These are phyloP conservation scores for Boehmeria nivea DNA, from an alignment of 306 rosid species.

Conservation along the genomic window DNA sequence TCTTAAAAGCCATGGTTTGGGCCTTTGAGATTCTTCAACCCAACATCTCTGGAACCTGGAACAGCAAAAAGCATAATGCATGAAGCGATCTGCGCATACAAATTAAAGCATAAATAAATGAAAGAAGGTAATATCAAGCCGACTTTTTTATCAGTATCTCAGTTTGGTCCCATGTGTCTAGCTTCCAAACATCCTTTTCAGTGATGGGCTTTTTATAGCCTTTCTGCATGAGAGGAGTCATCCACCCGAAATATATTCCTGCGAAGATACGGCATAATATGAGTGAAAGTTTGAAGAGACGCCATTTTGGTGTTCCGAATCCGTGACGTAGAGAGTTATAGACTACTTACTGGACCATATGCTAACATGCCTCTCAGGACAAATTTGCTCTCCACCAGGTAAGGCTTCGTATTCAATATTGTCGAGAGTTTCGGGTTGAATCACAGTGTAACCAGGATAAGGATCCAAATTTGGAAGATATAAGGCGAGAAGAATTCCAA, in stretches of 20 bases:
- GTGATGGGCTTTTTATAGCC: constrained; percentile 69
- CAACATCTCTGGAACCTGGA: constrained; percentile 68
- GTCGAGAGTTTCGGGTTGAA: constrained; percentile 42
- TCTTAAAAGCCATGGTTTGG: constrained; percentile 76
- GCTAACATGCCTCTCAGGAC: constrained; percentile 57
- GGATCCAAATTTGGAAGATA: constrained; percentile 73
- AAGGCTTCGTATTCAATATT: constrained; percentile 60
- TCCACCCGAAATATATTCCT: constrained; percentile 80
- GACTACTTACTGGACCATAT: constrained; percentile 60
- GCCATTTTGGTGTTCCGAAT: no score
- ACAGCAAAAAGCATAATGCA: constrained; percentile 10
- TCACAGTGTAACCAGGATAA: constrained; percentile 41
- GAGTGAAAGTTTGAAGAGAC: constrained; percentile 4
- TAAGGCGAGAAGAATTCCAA: constrained; percentile 56
- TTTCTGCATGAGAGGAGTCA: constrained; percentile 74
- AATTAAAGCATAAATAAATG: constrained; percentile 21
- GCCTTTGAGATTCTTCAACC: constrained; percentile 56
- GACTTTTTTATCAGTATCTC: constrained; percentile 56
- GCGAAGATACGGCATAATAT: constrained; percentile 20
- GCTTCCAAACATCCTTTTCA: constrained; percentile 82
- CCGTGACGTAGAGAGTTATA: background rate
- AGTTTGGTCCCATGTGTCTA: constrained; percentile 77
- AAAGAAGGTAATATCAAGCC: constrained; percentile 15
- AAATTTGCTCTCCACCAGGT: constrained; percentile 60
- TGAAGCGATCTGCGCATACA: constrained; percentile 3